Percentiles rank a stretch among this genome's conserved stretches.
phyloP scores from a whole-genome alignment of 1,139 yeast genomes.

The Geotrichum klebahnii region DNA sequence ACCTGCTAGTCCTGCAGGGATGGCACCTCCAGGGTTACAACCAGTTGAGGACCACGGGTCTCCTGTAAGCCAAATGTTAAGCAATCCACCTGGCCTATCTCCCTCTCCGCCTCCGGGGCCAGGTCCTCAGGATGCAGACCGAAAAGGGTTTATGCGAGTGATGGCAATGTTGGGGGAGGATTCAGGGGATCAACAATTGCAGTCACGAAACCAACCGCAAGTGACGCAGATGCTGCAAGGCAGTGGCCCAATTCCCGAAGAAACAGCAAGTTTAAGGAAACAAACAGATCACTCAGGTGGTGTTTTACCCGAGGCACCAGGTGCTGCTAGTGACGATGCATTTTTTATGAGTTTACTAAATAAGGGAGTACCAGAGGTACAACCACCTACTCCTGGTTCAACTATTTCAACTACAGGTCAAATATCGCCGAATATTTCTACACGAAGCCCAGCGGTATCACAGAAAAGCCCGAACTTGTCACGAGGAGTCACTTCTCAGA shows the following conservation, averaged over 20 bases:
- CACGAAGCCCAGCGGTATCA: no score
- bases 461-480: no score
- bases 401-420: background rate
- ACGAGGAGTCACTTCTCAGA: no score
- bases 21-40: background rate
- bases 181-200: background rate
- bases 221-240: no score
- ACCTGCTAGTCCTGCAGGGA: background rate
- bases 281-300: no score
- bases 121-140: constrained; percentile 33
- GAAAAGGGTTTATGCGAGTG: constrained; percentile 35
- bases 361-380: constrained; percentile 1
- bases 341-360: constrained; percentile 12
- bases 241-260: no score
- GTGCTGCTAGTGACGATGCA: background rate
- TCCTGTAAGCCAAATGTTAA: background rate
- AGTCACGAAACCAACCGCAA: no score
- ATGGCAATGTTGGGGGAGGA: constrained; percentile 35
- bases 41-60: background rate
- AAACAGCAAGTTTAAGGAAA: no score
- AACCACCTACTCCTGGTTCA: no score
- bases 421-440: background rate
- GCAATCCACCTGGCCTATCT: background rate
- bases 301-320: background rate
- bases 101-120: background rate